Conservation (phyloP, 192 early-diverging fungal genomes). For the Dissophora globulifera region DNA sequence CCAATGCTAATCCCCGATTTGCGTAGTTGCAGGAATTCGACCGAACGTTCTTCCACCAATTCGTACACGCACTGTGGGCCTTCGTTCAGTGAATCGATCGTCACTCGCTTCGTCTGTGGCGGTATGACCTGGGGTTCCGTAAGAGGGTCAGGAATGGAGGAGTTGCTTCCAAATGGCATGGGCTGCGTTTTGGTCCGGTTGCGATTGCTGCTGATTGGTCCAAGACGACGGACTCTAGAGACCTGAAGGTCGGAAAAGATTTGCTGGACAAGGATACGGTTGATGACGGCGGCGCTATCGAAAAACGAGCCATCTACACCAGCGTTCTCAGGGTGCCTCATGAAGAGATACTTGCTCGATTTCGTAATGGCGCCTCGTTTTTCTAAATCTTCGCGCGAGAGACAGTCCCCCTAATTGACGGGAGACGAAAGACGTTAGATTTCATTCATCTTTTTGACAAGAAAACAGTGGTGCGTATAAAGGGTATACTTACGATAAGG, state of each 20-base stretch:
- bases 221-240: constrained; percentile 7
- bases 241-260: constrained; percentile 43
- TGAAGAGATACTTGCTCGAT: constrained; percentile 60
- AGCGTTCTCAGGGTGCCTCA: constrained; percentile 51
- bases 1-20: constrained; percentile 23
- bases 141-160: not conserved
- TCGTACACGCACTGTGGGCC: constrained; percentile 51
- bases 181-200: too few species aligned
- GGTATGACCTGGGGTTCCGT: not conserved
- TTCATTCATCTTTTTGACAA: not conserved
- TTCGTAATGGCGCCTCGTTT: constrained; percentile 55
- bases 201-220: too few species aligned
- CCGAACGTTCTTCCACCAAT: constrained; percentile 42
- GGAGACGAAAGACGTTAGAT: not conserved
- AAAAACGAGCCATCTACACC: constrained; percentile 50
- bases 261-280: constrained; percentile 44
- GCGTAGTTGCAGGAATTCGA: constrained; percentile 43
- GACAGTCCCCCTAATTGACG: constrained; percentile 55
- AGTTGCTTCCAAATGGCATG: not conserved
- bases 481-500: constrained; percentile 51
- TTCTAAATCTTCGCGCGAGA: constrained; percentile 58
- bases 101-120: constrained; percentile 4
- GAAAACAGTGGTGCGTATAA: not conserved
- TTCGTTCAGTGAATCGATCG: constrained; percentile 27
- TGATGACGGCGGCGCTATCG: constrained; percentile 44